A percentile compares a stretch with the other conserved stretches of the same genome.
These are phyloP conservation scores for Nicotiana benthamiana DNA, from an alignment of 257 asterid genomes.

Conservation along the genomic window DNA sequence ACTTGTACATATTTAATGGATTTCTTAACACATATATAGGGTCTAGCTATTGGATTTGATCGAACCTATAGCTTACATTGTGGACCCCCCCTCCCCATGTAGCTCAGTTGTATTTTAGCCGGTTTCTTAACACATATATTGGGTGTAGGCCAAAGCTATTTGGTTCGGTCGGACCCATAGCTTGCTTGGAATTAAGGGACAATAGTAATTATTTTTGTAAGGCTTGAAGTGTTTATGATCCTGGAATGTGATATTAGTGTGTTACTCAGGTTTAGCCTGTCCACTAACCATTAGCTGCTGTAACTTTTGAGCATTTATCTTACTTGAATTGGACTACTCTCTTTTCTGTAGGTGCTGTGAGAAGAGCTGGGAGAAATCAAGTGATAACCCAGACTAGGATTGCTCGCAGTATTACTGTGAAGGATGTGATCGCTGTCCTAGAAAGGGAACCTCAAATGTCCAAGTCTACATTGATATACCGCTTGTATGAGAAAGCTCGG, in stretches of 20 bases:
- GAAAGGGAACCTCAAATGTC: constrained; percentile 97
- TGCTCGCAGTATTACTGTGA: constrained; percentile 55
- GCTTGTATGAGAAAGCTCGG: constrained; percentile 43
- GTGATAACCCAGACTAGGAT: constrained; percentile 35
- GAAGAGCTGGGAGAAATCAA: constrained; percentile 64
- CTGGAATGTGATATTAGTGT: not conserved
- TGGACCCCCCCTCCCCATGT: not conserved
- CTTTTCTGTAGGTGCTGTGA: constrained; percentile 31
- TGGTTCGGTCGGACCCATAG: too few species aligned
- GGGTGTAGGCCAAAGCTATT: too few species aligned
- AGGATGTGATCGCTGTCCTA: constrained; percentile 73
- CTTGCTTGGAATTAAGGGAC: not conserved
- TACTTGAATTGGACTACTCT: not conserved
- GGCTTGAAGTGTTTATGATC: not conserved
- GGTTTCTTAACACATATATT: too few species aligned
- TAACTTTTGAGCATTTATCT: not conserved
- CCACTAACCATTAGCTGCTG: not conserved
- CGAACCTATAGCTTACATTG: not conserved
- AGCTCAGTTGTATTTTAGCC: not conserved
- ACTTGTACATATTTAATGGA: not conserved
- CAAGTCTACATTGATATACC: constrained; percentile 55
- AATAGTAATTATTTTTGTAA: not conserved
- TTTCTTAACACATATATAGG: not conserved
- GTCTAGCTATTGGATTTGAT: not conserved
- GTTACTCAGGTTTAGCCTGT: not conserved